Evolutionary conservation across 208 protist species (phyloP), one percentile per base, ranked within the genome.

Genomic region (Porcisia deanei): DNA sequence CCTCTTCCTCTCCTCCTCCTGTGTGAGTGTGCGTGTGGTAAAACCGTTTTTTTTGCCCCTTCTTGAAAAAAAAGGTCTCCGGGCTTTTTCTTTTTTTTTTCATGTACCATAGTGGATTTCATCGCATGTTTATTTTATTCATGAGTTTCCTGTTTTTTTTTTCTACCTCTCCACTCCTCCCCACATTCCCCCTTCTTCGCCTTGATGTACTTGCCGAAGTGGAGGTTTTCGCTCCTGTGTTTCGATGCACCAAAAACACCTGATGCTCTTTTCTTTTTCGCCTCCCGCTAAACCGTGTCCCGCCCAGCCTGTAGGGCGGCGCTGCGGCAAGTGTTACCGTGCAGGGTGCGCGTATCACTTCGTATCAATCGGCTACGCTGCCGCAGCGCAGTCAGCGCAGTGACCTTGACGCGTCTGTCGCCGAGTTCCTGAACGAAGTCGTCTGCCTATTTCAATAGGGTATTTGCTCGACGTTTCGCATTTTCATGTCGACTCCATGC

Each of bases 171-270:
- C 39, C 53, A 7, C 71, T 67, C 43, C 54, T 25, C 45, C 30
- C 37, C 39, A 0, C 20, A 20, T 49, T 68, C 20, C 18, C 39
- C 0, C 10, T 22, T 14, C 43, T 22, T 18, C 59, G 16, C 71
- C 70, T 59, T 8, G n/a, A 6, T 49, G 41, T 52, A 57, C 41
- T 47, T 25, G 9, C 41, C 9, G 3, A 16, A 22, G 6, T 16
- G 22, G 58, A 9, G 58, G 58, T 39, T 4, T 39, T 22, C 30
- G 37, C 22, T 1, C 49, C 41, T 57, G 57, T 59, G 49, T 49
- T 72, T 20, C 10, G 34, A 60, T 72, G 64, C 68, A 68, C 54
- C 3, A 64, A 59, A 64, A 65, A n/a, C 55, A 41, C 47, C 39
- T n/a, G 25, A 6, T 43, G 25, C 54, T 30, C 57, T 77, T 20